Evolutionary conservation across 2,329 filamentous ascomycete species (phyloP).

Genomic region (Aspergillus luchuensis): DNA sequence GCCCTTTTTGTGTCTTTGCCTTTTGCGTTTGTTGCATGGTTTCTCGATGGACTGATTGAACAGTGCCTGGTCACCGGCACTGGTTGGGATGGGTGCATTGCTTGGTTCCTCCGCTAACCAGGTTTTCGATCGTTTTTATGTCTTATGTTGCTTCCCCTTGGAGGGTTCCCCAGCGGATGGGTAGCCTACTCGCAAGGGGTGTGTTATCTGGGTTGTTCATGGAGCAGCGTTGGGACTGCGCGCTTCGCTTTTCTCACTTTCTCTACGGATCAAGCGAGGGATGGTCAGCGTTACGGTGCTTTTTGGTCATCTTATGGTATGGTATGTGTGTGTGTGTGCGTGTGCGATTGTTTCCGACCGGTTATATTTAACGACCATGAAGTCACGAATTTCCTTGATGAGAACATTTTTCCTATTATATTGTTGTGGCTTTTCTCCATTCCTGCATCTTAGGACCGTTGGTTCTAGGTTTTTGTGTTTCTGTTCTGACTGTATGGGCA

Average conservation of each 20-base stretch:
- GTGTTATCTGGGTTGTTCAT: conserved; percentile 20
- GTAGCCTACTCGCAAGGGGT: conserved; percentile 12
- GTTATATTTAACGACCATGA: conserved; percentile 39
- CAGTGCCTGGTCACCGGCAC: neutral
- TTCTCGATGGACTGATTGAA: neutral
- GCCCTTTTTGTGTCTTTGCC: neutral
- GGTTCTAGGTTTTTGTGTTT: conserved; percentile 1
- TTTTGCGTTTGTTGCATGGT: neutral
- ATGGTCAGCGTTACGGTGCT: conserved; percentile 25
- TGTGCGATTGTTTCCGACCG: conserved; percentile 24
- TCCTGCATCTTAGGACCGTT: conserved; percentile 13
- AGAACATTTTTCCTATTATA: conserved; percentile 19
- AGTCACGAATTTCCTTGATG: conserved; percentile 39
- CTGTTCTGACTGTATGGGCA: conserved; percentile 17
- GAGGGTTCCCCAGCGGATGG: neutral
- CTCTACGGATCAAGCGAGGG: conserved; percentile 15
- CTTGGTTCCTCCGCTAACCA: neutral
- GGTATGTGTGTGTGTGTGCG: conserved; percentile 2
- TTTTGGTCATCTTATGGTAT: conserved; percentile 22
- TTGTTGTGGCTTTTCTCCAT: conserved; percentile 20
- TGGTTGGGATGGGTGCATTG: neutral
- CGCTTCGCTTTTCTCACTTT: conserved; percentile 15
- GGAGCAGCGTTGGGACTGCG: conserved; percentile 19
- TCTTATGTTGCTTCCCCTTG: neutral
- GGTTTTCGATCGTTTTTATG: conserved; percentile 14